Conservation (phyloP, 169 alveolate genomes). For the Plasmodium gaboni region DNA sequence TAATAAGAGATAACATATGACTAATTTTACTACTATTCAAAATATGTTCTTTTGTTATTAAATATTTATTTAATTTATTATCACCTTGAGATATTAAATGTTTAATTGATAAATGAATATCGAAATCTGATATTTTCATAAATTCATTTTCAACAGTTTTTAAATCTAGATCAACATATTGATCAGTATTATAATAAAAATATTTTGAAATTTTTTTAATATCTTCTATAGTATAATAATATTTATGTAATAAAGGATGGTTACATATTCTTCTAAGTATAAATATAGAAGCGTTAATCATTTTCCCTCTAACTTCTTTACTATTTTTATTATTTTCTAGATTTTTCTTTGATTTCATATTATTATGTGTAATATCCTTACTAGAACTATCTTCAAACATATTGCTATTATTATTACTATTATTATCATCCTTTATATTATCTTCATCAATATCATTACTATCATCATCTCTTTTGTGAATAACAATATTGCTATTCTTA, state of each 20-base stretch:
- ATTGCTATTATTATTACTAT: conserved; percentile 18
- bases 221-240: conserved; percentile 83
- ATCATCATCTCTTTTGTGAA: conserved; percentile 43
- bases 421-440: too few species aligned
- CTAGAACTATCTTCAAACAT: conserved; percentile 34
- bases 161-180: conserved; percentile 80
- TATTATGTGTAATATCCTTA: conserved; percentile 11
- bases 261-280: conserved; percentile 92
- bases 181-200: conserved; percentile 82
- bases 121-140: conserved; percentile 85
- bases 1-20: conserved; percentile 80
- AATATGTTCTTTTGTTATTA: conserved; percentile 79
- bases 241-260: conserved; percentile 90
- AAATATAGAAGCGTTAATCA: conserved; percentile 88
- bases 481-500: conserved; percentile 23
- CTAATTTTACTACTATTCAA: conserved; percentile 79
- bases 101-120: conserved; percentile 82
- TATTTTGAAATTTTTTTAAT: conserved; percentile 80
- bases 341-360: conserved; percentile 19
- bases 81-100: conserved; percentile 76
- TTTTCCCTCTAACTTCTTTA: conserved; percentile 78
- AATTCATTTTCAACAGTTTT: conserved; percentile 83
- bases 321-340: background rate
- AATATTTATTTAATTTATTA: conserved; percentile 63
- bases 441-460: background rate